Evolutionary conservation across 1,284 basidiomycete genomes (phyloP).

Genomic region (Waitea zeae): DNA sequence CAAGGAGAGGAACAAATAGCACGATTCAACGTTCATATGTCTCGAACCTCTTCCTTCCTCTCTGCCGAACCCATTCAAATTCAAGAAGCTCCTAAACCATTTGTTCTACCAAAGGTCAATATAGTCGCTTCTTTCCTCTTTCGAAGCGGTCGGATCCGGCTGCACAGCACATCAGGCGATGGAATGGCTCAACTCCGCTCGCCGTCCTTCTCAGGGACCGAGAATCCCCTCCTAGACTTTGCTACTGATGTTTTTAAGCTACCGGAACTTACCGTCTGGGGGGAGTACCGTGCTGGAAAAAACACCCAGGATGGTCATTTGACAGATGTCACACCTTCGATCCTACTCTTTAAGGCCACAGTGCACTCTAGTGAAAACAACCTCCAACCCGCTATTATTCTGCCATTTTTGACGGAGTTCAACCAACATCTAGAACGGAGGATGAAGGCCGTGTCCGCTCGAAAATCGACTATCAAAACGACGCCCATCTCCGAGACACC

Average conservation of each 20-base stretch:
- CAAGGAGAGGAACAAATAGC: conserved; percentile 67
- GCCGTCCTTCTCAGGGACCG: conserved; percentile 21
- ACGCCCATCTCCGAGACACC: neutral
- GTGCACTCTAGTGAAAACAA: conserved; percentile 79
- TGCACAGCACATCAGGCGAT: conserved; percentile 32
- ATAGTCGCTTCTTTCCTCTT: conserved; percentile 66
- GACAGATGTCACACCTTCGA: no score
- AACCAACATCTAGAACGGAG: conserved; percentile 46
- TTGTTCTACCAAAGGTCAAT: conserved; percentile 32
- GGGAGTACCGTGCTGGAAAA: conserved; percentile 63
- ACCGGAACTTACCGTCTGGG: conserved; percentile 72
- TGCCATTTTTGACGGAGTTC: conserved; percentile 71
- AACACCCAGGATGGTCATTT: no score
- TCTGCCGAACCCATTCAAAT: no score
- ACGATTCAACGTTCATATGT: conserved; percentile 23
- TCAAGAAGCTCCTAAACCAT: no score
- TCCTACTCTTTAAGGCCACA: conserved; percentile 59
- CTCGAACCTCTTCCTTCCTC: no score
- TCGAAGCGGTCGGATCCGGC: conserved; percentile 60
- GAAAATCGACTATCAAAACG: neutral
- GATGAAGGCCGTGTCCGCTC: conserved; percentile 23
- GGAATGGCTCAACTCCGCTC: conserved; percentile 13
- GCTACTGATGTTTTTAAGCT: conserved; percentile 53
- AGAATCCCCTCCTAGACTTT: conserved; percentile 22
- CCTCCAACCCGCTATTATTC: conserved; percentile 52